Evolutionary conservation across 1,284 basidiomycete genomes (phyloP).

Genomic region (Coniferiporia sulphurascens): DNA sequence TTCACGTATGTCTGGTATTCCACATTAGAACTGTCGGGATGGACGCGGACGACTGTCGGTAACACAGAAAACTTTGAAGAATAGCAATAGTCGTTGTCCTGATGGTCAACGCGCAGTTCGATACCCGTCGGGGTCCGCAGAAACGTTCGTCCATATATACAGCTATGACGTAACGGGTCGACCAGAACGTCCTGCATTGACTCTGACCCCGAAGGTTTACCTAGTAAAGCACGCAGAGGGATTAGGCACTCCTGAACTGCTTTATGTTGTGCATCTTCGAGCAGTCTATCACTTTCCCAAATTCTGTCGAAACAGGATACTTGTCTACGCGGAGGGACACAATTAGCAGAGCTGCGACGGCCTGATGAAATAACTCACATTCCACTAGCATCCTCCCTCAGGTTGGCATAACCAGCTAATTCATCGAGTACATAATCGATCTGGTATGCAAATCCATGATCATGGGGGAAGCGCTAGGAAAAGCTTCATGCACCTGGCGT

Average conservation of each 20-base stretch:
- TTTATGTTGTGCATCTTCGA: slow-evolving; percentile 20
- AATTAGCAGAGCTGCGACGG: neutral
- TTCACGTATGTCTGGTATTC: slow-evolving; percentile 48
- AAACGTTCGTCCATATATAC: slow-evolving; percentile 4
- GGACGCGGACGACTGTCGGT: slow-evolving; percentile 42
- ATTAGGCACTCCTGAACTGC: slow-evolving; percentile 24
- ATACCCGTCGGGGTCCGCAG: neutral
- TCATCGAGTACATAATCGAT: slow-evolving; percentile 48
- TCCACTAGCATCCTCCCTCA: slow-evolving; percentile 34
- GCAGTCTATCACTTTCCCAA: slow-evolving; percentile 39
- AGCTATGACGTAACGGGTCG: slow-evolving; percentile 14
- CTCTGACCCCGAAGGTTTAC: slow-evolving; percentile 24
- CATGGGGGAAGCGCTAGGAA: neutral
- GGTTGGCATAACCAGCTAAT: slow-evolving; percentile 40
- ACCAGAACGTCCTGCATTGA: slow-evolving; percentile 23
- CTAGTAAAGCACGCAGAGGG: slow-evolving; percentile 21
- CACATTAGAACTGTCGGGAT: slow-evolving; percentile 26
- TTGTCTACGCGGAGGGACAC: slow-evolving; percentile 30
- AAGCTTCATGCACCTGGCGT: slow-evolving; percentile 34
- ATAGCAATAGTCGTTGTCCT: slow-evolving; percentile 24
- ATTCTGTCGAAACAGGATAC: slow-evolving; percentile 52
- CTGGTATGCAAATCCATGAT: slow-evolving; percentile 24
- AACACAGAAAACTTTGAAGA: slow-evolving; percentile 35
- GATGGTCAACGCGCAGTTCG: neutral
- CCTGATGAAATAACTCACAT: slow-evolving; percentile 31